Evolutionary conservation across 1,284 basidiomycete genomes (phyloP).

Genomic region (Salmacisia buchloeana): DNA sequence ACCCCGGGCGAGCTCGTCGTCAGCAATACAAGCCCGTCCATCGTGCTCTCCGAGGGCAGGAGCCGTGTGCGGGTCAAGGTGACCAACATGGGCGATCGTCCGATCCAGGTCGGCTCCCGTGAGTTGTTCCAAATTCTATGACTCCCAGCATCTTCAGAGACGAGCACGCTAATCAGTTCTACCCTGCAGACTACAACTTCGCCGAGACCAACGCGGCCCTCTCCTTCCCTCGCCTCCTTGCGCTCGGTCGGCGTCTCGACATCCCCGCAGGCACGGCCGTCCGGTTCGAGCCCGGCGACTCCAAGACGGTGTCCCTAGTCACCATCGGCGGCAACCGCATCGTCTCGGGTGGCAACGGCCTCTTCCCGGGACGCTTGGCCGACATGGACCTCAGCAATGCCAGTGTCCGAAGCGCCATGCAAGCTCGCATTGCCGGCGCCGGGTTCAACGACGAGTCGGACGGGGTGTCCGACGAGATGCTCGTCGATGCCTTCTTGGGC

Average conservation of each 20-base stretch:
- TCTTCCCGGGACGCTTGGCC: slow-evolving; percentile 51
- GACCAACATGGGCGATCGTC: slow-evolving; percentile 87
- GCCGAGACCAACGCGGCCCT: slow-evolving; percentile 79
- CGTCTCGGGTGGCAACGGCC: slow-evolving; percentile 73
- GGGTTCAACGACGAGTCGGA: slow-evolving; percentile 30
- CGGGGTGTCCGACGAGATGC: slow-evolving; percentile 13
- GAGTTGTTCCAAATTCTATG: background rate
- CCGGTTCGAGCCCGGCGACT: slow-evolving; percentile 90
- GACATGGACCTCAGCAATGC: slow-evolving; percentile 17
- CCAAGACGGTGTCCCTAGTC: slow-evolving; percentile 76
- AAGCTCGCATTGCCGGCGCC: slow-evolving; percentile 19
- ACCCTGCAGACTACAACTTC: slow-evolving; percentile 71
- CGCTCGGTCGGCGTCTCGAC: slow-evolving; percentile 81
- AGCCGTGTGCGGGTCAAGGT: slow-evolving; percentile 69
- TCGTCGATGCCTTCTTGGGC: slow-evolving; percentile 10
- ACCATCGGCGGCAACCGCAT: slow-evolving; percentile 68
- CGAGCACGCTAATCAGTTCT: background rate
- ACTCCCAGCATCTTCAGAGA: background rate
- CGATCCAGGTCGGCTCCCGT: slow-evolving; percentile 64
- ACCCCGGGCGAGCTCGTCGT: slow-evolving; percentile 36
- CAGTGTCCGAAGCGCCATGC: slow-evolving; percentile 14
- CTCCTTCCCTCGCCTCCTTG: slow-evolving; percentile 71
- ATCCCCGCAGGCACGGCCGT: slow-evolving; percentile 91
- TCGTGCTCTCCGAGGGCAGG: slow-evolving; percentile 70
- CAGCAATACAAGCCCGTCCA: slow-evolving; percentile 51